phyloP scores from a whole-genome alignment of 805 yeast genomes.

The Wickerhamia fluorescens region DNA sequence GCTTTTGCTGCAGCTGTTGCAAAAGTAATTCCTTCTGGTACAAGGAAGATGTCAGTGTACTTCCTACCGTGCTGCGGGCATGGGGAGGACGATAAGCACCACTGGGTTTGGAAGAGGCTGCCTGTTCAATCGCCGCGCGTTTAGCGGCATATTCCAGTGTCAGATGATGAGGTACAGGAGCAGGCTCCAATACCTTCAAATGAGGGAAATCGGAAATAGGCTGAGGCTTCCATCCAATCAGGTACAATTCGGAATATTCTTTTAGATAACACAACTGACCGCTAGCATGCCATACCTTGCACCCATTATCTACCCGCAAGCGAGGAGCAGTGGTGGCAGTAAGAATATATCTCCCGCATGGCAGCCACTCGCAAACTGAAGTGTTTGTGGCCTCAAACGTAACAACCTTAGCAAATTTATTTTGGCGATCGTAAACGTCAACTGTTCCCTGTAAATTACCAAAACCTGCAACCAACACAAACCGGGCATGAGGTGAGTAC shows the following conservation, averaged over 20 bases:
- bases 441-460: slow-evolving; percentile 97
- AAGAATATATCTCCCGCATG: slow-evolving; percentile 87
- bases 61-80: slow-evolving; percentile 48
- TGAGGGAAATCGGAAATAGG: slow-evolving; percentile 48
- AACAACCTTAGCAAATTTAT: slow-evolving; percentile 71
- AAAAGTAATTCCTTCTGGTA: slow-evolving; percentile 47
- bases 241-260: slow-evolving; percentile 74
- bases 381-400: slow-evolving; percentile 90
- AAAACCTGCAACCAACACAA: slow-evolving; percentile 90
- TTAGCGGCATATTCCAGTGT: slow-evolving; percentile 53
- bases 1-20: slow-evolving; percentile 3
- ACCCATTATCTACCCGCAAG: slow-evolving; percentile 92
- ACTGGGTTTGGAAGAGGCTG: slow-evolving; percentile 47
- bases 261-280: slow-evolving; percentile 75
- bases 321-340: slow-evolving; percentile 98
- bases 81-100: slow-evolving; percentile 98
- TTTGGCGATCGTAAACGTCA: slow-evolving; percentile 88
- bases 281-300: slow-evolving; percentile 85
- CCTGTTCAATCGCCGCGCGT: slow-evolving; percentile 25
- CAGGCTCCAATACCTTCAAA: slow-evolving; percentile 41
- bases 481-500: slow-evolving; percentile 92
- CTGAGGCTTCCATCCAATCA: slow-evolving; percentile 81
- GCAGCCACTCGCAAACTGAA: slow-evolving; percentile 96
- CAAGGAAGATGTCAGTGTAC: slow-evolving; percentile 40
- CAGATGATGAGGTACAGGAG: slow-evolving; percentile 64